Evolutionary conservation across 169 alveolate genomes (phyloP).

Genomic region (Cryptosporidium xiaoi): DNA sequence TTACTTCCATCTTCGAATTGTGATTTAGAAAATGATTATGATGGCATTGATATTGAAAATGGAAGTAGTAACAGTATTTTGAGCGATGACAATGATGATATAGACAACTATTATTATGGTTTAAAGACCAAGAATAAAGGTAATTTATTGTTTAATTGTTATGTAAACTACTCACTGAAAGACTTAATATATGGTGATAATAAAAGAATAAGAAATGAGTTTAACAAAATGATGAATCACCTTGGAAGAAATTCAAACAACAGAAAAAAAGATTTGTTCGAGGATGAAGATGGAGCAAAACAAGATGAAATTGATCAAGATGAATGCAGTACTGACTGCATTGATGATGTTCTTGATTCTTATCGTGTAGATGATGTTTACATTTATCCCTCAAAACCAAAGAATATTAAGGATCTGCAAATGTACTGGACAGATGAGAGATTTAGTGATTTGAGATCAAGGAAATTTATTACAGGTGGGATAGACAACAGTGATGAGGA

Average conservation of each 20-base stretch:
- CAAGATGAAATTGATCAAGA: slow-evolving; percentile 25
- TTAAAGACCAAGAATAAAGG: slow-evolving; percentile 59
- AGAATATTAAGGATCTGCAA: slow-evolving; percentile 5
- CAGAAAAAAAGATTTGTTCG: slow-evolving; percentile 62
- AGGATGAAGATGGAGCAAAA: slow-evolving; percentile 23
- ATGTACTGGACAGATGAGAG: slow-evolving; percentile 35
- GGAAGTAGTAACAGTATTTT: background rate
- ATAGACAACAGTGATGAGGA: slow-evolving; percentile 76
- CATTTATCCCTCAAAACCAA: slow-evolving; percentile 49
- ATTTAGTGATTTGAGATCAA: background rate
- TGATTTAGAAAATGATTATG: slow-evolving; percentile 39
- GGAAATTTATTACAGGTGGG: slow-evolving; percentile 78
- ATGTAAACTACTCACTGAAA: slow-evolving; percentile 35
- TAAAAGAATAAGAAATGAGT: background rate
- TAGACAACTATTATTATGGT: background rate
- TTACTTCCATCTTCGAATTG: slow-evolving; percentile 40
- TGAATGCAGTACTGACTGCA: background rate
- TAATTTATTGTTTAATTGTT: slow-evolving; percentile 16
- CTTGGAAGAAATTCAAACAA: slow-evolving; percentile 45
- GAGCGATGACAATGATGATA: background rate
- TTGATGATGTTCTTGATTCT: slow-evolving; percentile 13
- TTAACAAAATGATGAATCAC: background rate
- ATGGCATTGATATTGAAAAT: background rate
- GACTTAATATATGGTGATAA: slow-evolving; percentile 40
- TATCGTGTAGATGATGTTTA: slow-evolving; percentile 46